Conservation (phyloP, 805 yeast genomes). For the Candida ponderosae region DNA sequence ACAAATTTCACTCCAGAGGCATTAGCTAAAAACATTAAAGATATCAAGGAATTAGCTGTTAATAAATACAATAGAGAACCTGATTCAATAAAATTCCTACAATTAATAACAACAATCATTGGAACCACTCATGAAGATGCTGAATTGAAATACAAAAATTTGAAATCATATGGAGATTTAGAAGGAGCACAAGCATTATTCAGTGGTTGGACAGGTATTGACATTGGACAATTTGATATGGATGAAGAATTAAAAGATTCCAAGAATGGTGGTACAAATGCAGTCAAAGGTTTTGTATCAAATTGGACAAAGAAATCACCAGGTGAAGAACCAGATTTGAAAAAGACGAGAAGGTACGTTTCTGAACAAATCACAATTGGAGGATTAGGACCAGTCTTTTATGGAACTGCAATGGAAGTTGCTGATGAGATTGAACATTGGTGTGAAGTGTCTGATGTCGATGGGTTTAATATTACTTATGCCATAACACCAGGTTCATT, state of each 20-base stretch:
- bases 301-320: conserved; percentile 22
- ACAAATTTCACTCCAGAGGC: conserved; percentile 22
- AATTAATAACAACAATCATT: conserved; percentile 25
- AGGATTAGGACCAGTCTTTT: conserved; percentile 20
- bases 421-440: conserved; percentile 33
- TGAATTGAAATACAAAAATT: conserved; percentile 22
- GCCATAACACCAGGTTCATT: conserved; percentile 30
- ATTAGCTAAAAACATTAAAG: conserved; percentile 19
- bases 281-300: conserved; percentile 21
- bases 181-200: conserved; percentile 33
- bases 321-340: conserved; percentile 6
- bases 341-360: conserved; percentile 13
- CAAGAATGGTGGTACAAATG: conserved; percentile 23
- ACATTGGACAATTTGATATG: conserved; percentile 23
- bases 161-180: conserved; percentile 21
- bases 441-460: conserved; percentile 31
- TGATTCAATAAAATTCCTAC: conserved; percentile 26
- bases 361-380: conserved; percentile 19
- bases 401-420: conserved; percentile 30
- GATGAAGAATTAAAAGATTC: conserved; percentile 25
- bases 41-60: conserved; percentile 22
- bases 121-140: conserved; percentile 33
- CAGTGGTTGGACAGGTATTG: conserved; percentile 35
- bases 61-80: conserved; percentile 24
- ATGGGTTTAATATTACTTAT: conserved; percentile 37